Conservation (phyloP, 2,329 filamentous ascomycete genomes). For the Fusarium sp. region DNA sequence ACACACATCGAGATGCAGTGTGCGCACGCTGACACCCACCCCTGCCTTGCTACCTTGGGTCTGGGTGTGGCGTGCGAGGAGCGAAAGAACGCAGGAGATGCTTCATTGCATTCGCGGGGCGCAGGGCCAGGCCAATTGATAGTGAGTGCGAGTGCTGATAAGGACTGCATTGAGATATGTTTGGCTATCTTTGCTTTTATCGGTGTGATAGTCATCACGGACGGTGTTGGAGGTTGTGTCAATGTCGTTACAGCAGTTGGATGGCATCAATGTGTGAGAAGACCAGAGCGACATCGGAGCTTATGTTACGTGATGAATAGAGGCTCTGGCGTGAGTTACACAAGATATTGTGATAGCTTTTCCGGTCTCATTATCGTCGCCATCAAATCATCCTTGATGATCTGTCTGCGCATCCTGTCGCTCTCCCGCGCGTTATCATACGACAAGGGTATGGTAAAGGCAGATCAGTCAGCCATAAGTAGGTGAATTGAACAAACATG, state of each 20-base stretch:
- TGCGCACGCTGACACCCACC: background rate
- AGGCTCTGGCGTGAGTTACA: slow-evolving; percentile 20
- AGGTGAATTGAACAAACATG: background rate
- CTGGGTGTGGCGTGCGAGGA: slow-evolving; percentile 23
- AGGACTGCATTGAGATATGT: slow-evolving; percentile 26
- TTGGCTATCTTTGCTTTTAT: slow-evolving; percentile 3
- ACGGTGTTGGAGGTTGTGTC: slow-evolving; percentile 19
- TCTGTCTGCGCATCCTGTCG: background rate
- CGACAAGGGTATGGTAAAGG: slow-evolving; percentile 3
- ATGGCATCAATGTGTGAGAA: background rate
- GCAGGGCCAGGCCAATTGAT: slow-evolving; percentile 11
- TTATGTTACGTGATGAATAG: slow-evolving; percentile 3
- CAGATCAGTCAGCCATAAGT: background rate
- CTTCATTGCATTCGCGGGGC: slow-evolving; percentile 26
- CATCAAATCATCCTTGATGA: background rate
- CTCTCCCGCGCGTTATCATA: slow-evolving; percentile 27
- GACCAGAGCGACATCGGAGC: slow-evolving; percentile 7
- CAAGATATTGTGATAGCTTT: slow-evolving; percentile 2
- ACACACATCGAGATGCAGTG: slow-evolving; percentile 21
- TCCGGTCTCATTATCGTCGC: background rate
- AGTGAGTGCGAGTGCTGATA: slow-evolving; percentile 31
- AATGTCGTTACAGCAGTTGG: slow-evolving; percentile 7
- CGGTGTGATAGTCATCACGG: background rate
- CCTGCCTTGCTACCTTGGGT: background rate
- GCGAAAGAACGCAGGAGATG: slow-evolving; percentile 27